These are phyloP conservation scores for Dothideomycetes sp. DNA, from an alignment of 2,329 filamentous ascomycete genomes.

Conservation along the genomic window DNA sequence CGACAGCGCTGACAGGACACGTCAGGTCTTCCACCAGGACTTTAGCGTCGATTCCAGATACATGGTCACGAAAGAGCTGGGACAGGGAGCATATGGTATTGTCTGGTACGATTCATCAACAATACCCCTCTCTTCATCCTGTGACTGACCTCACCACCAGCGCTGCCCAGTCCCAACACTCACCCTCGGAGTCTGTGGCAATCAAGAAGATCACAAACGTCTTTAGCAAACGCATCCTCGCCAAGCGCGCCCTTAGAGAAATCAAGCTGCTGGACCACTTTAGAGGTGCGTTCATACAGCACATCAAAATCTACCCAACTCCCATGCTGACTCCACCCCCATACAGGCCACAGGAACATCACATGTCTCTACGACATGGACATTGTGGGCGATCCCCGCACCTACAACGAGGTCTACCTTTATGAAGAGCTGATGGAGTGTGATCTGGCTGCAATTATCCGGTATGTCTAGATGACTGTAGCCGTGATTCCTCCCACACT, in stretches of 20 bases:
- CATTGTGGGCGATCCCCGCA: conserved; percentile 78
- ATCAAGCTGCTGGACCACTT: conserved; percentile 99
- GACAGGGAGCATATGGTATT: conserved; percentile 96
- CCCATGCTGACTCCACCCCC: conserved; percentile 1
- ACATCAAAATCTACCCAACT: background rate
- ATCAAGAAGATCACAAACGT: conserved; percentile 99
- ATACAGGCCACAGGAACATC: conserved; percentile 50
- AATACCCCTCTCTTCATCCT: too few species aligned
- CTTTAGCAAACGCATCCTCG: conserved; percentile 99
- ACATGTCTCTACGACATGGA: conserved; percentile 99
- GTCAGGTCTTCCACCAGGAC: conserved; percentile 98
- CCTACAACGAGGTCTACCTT: conserved; percentile 98
- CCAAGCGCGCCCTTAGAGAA: conserved; percentile 93
- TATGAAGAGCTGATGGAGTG: conserved; percentile 99
- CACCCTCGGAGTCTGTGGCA: conserved; percentile 79
- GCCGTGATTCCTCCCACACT: too few species aligned
- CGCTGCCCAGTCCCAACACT: conserved; percentile 78
- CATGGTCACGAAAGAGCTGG: conserved; percentile 96
- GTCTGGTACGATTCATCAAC: conserved; percentile 63
- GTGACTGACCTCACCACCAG: too few species aligned
- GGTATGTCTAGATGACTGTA: conserved; percentile 1
- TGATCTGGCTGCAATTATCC: conserved; percentile 93
- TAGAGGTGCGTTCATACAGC: conserved; percentile 35
- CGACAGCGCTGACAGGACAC: too few species aligned
- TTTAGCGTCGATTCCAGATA: conserved; percentile 98